A percentile compares a stretch with the other conserved stretches of the same genome.
phyloP scores from a whole-genome alignment of 192 early-diverging fungal genomes.

The Allomyces javanicus region DNA sequence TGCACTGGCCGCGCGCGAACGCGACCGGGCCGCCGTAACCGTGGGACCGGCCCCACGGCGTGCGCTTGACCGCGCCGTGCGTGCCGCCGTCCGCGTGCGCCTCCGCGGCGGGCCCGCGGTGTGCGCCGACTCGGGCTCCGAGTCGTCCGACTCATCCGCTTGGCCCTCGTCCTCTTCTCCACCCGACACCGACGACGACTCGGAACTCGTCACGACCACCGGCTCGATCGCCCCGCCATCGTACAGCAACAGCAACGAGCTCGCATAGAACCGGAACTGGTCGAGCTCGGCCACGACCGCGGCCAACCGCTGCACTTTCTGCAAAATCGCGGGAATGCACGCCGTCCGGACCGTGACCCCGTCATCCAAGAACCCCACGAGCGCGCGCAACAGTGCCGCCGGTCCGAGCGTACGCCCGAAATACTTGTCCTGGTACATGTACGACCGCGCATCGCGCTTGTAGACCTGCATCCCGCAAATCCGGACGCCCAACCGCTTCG shows the following conservation, averaged over 20 bases:
- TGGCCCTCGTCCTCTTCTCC: conserved; percentile 5
- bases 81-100: neutral
- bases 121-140: conserved; percentile 1
- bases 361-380: conserved; percentile 72
- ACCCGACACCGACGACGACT: neutral
- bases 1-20: conserved; percentile 5
- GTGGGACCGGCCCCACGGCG: neutral
- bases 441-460: conserved; percentile 2
- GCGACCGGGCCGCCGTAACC: neutral
- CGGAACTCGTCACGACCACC: no score
- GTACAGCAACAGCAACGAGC: conserved; percentile 75
- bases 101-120: neutral
- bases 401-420: conserved; percentile 69
- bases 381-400: conserved; percentile 51
- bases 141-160: conserved; percentile 7
- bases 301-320: conserved; percentile 51
- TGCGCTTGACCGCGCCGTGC: neutral
- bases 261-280: conserved; percentile 79
- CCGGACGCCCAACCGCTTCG: conserved; percentile 72
- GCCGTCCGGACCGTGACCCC: conserved; percentile 49
- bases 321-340: conserved; percentile 63
- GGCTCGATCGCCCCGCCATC: conserved; percentile 36
- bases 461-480: conserved; percentile 86
- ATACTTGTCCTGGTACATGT: conserved; percentile 50
- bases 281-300: conserved; percentile 52